Evolutionary conservation across 306 rosid species (phyloP).

Genomic region (Trifolium subterraneum): DNA sequence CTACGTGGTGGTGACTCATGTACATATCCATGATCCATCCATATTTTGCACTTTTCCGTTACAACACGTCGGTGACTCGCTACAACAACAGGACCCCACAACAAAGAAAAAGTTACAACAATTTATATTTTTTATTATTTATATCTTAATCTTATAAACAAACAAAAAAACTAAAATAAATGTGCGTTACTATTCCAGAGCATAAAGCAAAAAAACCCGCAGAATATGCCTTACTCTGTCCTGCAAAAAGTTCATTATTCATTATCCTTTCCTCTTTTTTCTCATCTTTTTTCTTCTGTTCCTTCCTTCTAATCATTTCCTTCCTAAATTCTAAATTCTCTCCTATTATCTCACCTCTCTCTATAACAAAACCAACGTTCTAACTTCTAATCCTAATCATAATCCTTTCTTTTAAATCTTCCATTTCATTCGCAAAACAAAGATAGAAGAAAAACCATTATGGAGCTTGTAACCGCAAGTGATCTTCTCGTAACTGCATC

Average conservation of each 20-base stretch:
- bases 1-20: too few relatives aligned
- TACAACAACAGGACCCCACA: neutral
- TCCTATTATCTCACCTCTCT: neutral
- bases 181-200: slow-evolving; percentile 8
- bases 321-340: slow-evolving; percentile 29
- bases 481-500: slow-evolving; percentile 61
- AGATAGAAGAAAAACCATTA: too few relatives aligned
- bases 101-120: neutral
- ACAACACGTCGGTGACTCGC: neutral
- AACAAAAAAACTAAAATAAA: neutral
- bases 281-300: neutral
- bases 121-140: too few relatives aligned
- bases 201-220: slow-evolving; percentile 44
- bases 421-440: too few relatives aligned
- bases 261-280: slow-evolving; percentile 47
- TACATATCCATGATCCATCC: too few relatives aligned
- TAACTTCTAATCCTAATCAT: neutral
- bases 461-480: slow-evolving; percentile 58
- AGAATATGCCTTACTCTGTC: slow-evolving; percentile 70
- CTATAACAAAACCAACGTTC: neutral
- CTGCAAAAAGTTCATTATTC: slow-evolving; percentile 19
- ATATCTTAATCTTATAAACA: neutral
- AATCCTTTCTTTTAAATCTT: neutral
- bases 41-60: neutral
- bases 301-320: slow-evolving; percentile 23